Conservation (phyloP, 2,329 filamentous ascomycete species). For the Trichoderma gracile region DNA sequence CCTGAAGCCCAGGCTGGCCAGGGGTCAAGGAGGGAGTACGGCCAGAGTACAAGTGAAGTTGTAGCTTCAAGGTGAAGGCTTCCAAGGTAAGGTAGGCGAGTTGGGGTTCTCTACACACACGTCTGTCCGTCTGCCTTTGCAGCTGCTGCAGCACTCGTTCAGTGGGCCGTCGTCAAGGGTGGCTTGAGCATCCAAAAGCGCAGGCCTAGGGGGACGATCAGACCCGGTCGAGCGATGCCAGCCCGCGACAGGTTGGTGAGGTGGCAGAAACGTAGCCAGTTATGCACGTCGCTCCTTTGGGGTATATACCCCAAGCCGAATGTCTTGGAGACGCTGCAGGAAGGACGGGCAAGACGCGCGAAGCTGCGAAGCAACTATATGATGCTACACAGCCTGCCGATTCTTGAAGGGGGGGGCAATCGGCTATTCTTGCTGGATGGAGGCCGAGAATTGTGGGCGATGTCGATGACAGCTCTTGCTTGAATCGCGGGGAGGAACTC, state of each 20-base stretch:
- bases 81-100: constrained; percentile 11
- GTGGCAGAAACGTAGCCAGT: constrained; percentile 24
- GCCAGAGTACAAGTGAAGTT: constrained; percentile 9
- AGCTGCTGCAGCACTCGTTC: constrained; percentile 22
- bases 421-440: constrained; percentile 22
- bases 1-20: background rate
- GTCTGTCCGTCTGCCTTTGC: constrained; percentile 5
- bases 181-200: constrained; percentile 18
- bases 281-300: constrained; percentile 28
- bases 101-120: constrained; percentile 8
- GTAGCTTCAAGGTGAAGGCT: constrained; percentile 17
- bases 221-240: constrained; percentile 26
- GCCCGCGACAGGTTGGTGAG: constrained; percentile 27
- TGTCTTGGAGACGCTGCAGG: constrained; percentile 25
- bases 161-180: constrained; percentile 23
- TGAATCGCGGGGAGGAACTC: background rate
- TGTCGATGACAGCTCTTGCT: constrained; percentile 13
- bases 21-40: constrained; percentile 15
- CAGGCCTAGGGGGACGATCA: constrained; percentile 25
- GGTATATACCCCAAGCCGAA: constrained; percentile 21
- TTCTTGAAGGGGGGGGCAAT: constrained; percentile 2
- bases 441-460: constrained; percentile 10
- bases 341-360: constrained; percentile 21
- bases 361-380: constrained; percentile 15
- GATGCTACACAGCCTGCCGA: constrained; percentile 21